These are phyloP conservation scores for Pythium folliculosum DNA, from an alignment of 352 stramenopile genomes.

Conservation along the genomic window DNA sequence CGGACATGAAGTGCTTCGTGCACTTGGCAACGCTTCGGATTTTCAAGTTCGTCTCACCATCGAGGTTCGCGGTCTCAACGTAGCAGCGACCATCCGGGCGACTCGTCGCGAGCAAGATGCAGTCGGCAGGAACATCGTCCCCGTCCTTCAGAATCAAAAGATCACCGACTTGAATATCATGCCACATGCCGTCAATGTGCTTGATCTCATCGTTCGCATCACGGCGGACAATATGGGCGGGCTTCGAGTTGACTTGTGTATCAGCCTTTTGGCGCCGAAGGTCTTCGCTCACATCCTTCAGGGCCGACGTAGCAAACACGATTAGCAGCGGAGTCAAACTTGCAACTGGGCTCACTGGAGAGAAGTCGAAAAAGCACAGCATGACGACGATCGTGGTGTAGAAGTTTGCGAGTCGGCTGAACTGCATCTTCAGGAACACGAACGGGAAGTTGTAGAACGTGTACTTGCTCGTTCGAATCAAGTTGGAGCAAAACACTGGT, in stretches of 20 bases:
- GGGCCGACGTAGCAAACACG: conserved; percentile 86
- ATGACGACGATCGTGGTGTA: conserved; percentile 89
- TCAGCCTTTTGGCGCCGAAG: conserved; percentile 79
- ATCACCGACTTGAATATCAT: conserved; percentile 86
- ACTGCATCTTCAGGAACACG: conserved; percentile 90
- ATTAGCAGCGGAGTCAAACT: conserved; percentile 86
- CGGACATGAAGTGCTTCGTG: conserved; percentile 75
- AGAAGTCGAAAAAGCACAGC: conserved; percentile 90
- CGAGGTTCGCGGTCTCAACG: conserved; percentile 85
- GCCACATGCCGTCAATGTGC: conserved; percentile 76
- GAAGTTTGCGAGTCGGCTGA: conserved; percentile 86
- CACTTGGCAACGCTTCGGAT: conserved; percentile 77
- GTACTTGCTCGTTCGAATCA: conserved; percentile 90
- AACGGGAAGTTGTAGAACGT: conserved; percentile 91
- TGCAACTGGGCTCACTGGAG: conserved; percentile 77
- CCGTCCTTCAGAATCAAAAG: conserved; percentile 80
- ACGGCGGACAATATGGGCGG: conserved; percentile 70
- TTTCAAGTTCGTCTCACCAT: conserved; percentile 90
- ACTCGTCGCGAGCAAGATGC: conserved; percentile 77
- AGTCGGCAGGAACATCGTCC: conserved; percentile 83
- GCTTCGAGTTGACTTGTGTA: conserved; percentile 74
- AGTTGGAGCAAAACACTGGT: conserved; percentile 66
- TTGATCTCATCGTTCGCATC: conserved; percentile 55
- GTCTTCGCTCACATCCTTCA: conserved; percentile 88
- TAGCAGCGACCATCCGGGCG: conserved; percentile 78